Evolutionary conservation across 192 early-diverging fungal species (phyloP).

Genomic region (Pecoramyces ruminantium): DNA sequence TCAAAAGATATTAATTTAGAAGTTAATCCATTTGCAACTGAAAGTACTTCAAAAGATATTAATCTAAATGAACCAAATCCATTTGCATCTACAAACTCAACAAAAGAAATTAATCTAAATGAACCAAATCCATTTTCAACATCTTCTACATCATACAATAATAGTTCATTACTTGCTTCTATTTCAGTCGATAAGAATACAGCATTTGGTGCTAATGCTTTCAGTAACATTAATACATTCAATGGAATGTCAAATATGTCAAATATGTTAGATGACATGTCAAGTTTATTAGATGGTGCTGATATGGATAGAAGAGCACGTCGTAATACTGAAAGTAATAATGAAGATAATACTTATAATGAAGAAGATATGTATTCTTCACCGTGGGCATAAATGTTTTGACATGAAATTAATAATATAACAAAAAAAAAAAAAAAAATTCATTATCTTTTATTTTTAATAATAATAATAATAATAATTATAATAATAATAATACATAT

Average conservation of each 20-base stretch:
- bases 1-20: too few relatives aligned
- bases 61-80: too few relatives aligned
- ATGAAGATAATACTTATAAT: not conserved
- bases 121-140: too few relatives aligned
- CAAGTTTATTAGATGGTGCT: not conserved
- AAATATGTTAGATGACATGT: not conserved
- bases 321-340: not conserved
- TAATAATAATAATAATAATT: too few relatives aligned
- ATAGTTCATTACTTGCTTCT: not conserved
- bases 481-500: too few relatives aligned
- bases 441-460: too few relatives aligned
- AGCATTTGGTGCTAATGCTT: not conserved
- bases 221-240: not conserved
- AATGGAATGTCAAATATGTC: not conserved
- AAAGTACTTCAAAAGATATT: too few relatives aligned
- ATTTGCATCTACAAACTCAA: too few relatives aligned
- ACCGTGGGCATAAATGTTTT: not conserved
- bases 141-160: not conserved
- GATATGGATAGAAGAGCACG: not conserved
- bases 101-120: too few relatives aligned
- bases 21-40: too few relatives aligned
- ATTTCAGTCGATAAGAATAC: not conserved
- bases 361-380: not conserved
- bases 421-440: too few relatives aligned
- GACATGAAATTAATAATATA: too few relatives aligned